Evolutionary conservation across 2,329 filamentous ascomycete species (phyloP).

Genomic region (Pseudogymnoascus sp.): DNA sequence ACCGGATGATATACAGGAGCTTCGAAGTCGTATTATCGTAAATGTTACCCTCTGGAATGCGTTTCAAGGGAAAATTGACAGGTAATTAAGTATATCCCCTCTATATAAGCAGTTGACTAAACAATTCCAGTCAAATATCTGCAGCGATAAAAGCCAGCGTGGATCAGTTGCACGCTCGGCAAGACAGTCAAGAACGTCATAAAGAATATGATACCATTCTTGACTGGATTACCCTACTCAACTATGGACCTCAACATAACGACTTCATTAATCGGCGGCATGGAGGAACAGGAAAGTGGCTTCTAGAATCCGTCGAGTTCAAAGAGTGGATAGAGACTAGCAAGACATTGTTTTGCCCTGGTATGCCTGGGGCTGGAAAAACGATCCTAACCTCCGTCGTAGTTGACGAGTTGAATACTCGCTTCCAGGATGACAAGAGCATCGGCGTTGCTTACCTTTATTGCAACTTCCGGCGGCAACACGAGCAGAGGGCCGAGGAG

Average conservation of each 20-base stretch:
- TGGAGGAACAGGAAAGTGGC: conserved; percentile 12
- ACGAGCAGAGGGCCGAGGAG: conserved; percentile 31
- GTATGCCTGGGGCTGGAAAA: conserved; percentile 43
- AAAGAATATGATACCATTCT: neutral
- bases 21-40: conserved; percentile 9
- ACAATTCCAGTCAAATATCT: neutral
- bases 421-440: conserved; percentile 17
- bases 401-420: conserved; percentile 32
- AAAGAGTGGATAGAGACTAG: conserved; percentile 9
- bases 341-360: conserved; percentile 38
- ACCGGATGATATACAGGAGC: conserved; percentile 9
- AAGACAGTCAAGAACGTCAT: conserved; percentile 5
- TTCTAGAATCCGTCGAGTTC: conserved; percentile 11
- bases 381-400: conserved; percentile 38
- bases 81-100: neutral
- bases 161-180: neutral
- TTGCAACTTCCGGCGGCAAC: conserved; percentile 28
- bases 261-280: conserved; percentile 11
- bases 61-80: conserved; percentile 3
- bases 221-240: neutral
- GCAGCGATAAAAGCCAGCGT: neutral
- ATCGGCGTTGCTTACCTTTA: conserved; percentile 37
- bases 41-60: conserved; percentile 8
- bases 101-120: neutral
- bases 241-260: conserved; percentile 15